Evolutionary conservation across 371 early-diverging fungal genomes (phyloP), one percentile per base, ranked within the genome.

Genomic region (Scutellospora calospora): DNA sequence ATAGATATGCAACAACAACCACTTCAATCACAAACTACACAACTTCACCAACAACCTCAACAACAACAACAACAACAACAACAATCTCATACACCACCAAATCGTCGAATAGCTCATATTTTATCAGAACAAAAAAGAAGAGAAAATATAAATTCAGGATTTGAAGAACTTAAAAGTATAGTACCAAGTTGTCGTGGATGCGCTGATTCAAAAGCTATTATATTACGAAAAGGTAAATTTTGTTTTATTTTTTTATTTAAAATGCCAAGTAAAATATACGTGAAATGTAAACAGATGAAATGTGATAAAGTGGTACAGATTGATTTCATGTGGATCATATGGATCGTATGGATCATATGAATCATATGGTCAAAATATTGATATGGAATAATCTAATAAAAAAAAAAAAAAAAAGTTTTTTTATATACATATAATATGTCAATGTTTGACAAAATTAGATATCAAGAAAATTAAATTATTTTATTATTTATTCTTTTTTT

Each of bases 121-220:
- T 74, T 84, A 1, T 83, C 86, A 0, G 87, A 87, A 57, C 87
- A 87, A 73, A 85, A 85, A 66, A 80, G 87, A 22, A 76, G 87
- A 60, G 85, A 84, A 22, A 87, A 87, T 72, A 87, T 87, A 38
- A 87, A 87, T 63, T 84, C 83, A 3, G 87, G 87, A 3, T 87
- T 87, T 74, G 86, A 87, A 69, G 87, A 85, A 62, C 81, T 87
- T 71, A 85, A 85, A 63, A 82, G 83, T 71, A 85, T 85, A 25
- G 82, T 86, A 35, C 86, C 86, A 25, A 71, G 29, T 41, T 80
- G 80, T 35, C 89, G 86, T 49, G 88, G 88, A 35, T 83, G 87
- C n/a, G 89, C 88, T 79, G 84, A 88, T 80, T 89, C 89, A 31
- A 90, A 90, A 76, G 87, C 88, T 35, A 87, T 87, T 14, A 86